Percentiles rank a stretch among this genome's conserved stretches.
These are phyloP conservation scores for Neurospora sp. DNA, from an alignment of 495 filamentous ascomycete genomes.

Conservation along the genomic window DNA sequence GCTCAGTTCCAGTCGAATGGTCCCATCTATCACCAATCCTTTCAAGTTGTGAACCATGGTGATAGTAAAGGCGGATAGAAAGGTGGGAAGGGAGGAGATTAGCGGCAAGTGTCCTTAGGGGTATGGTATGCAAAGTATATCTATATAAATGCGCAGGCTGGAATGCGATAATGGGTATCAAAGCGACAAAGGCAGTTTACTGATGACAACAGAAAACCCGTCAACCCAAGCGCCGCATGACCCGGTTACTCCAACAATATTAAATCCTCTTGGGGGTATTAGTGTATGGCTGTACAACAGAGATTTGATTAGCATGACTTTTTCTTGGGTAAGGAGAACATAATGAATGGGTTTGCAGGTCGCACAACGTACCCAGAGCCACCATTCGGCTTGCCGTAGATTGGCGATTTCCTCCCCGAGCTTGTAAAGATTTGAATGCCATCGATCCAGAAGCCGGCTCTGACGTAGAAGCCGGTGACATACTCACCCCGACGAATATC, in stretches of 20 bases:
- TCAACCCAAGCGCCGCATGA: slow-evolving; percentile 77
- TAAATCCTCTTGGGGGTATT: slow-evolving; percentile 83
- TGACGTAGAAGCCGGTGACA: slow-evolving; percentile 75
- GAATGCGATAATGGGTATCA: neutral
- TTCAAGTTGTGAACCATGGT: neutral
- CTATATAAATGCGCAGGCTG: neutral
- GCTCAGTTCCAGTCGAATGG: neutral
- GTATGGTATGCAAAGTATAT: neutral
- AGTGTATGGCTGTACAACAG: slow-evolving; percentile 59
- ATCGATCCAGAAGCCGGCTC: slow-evolving; percentile 79
- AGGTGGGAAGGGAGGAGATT: neutral
- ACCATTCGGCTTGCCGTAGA: slow-evolving; percentile 75
- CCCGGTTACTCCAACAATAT: slow-evolving; percentile 77
- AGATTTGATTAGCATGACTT: neutral
- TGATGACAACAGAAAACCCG: slow-evolving; percentile 80
- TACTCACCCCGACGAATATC: slow-evolving; percentile 82
- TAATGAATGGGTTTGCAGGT: neutral
- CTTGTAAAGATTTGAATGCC: slow-evolving; percentile 87
- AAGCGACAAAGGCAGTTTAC: slow-evolving; percentile 27
- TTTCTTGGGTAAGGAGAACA: neutral
- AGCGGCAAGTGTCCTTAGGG: neutral
- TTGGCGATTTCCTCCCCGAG: slow-evolving; percentile 68
- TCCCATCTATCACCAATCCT: neutral
- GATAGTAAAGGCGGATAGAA: neutral
- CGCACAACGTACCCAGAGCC: slow-evolving; percentile 59